A percentile compares a stretch with the other conserved stretches of the same genome.
These are phyloP conservation scores for Echria macrotheca DNA, from an alignment of 495 filamentous ascomycete species.

Conservation along the genomic window DNA sequence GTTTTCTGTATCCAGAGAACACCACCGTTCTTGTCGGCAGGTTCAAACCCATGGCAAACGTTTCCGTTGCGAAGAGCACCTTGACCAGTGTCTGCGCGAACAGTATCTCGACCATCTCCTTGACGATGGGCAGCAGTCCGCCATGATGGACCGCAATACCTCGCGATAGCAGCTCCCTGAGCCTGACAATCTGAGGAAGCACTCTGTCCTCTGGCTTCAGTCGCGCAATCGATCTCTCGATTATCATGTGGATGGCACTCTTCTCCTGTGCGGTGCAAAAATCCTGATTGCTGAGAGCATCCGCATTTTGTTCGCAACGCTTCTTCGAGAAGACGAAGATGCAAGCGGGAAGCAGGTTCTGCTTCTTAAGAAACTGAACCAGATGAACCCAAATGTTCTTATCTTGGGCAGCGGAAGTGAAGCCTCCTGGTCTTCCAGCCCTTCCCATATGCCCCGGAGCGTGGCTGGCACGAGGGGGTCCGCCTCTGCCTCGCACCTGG, in stretches of 20 bases:
- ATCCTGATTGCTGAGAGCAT: constrained; percentile 89
- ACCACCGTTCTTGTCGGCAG: constrained; percentile 93
- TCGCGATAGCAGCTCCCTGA: constrained; percentile 78
- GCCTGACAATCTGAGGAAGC: constrained; percentile 82
- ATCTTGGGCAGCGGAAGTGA: constrained; percentile 85
- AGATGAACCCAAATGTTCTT: constrained; percentile 95
- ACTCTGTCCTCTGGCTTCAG: constrained; percentile 84
- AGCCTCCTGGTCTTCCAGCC: constrained; percentile 73
- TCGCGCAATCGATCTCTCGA: constrained; percentile 90
- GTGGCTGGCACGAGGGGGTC: constrained; percentile 53
- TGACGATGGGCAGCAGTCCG: constrained; percentile 91
- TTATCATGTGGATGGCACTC: constrained; percentile 94
- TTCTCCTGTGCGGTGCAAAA: constrained; percentile 90
- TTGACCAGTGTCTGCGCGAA: constrained; percentile 94
- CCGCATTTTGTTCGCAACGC: constrained; percentile 92
- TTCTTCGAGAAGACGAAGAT: constrained; percentile 99
- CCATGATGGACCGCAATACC: constrained; percentile 97
- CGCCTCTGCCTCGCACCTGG: constrained; percentile 53
- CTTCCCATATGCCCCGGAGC: constrained; percentile 78
- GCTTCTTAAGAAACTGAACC: constrained; percentile 82
- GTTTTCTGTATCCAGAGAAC: constrained; percentile 94
- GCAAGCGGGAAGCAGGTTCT: constrained; percentile 80
- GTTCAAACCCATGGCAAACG: constrained; percentile 97
- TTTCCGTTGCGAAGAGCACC: constrained; percentile 94
- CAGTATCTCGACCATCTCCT: constrained; percentile 94